Percentiles rank a stretch among this genome's conserved stretches.
phyloP scores from a whole-genome alignment of 192 early-diverging fungal genomes.

The Rhizoclosmatium globosum region DNA sequence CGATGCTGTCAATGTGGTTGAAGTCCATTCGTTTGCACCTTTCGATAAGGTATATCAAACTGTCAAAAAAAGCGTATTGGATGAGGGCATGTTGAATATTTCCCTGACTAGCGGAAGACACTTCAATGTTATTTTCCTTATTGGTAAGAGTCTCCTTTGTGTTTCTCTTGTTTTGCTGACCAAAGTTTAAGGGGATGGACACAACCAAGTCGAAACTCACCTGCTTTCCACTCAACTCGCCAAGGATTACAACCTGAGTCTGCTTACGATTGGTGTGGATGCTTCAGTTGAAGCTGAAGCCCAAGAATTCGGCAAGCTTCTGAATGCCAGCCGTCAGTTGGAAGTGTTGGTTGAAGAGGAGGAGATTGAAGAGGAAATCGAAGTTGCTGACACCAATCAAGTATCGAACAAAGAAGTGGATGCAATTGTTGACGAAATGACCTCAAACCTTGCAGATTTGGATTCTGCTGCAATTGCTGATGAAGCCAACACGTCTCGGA shows the following conservation, averaged over 20 bases:
- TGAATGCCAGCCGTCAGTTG: not conserved
- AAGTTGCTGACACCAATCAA: not conserved
- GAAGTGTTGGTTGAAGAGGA: not conserved
- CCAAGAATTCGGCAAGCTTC: not conserved
- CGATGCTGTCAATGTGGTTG: slow-evolving; percentile 4
- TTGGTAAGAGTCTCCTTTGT: slow-evolving; percentile 8
- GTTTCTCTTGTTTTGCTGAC: not conserved
- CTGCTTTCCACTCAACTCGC: slow-evolving; percentile 7
- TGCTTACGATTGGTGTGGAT: slow-evolving; percentile 9
- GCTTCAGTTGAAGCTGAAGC: not conserved
- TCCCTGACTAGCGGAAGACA: not conserved
- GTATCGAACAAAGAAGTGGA: not conserved
- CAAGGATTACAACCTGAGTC: not conserved
- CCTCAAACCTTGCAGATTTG: not conserved
- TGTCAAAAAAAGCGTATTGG: not conserved
- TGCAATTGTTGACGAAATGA: not conserved
- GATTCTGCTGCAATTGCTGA: not conserved
- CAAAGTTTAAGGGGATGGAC: slow-evolving; percentile 16
- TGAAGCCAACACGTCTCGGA: not conserved
- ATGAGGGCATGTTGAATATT: slow-evolving; percentile 14
- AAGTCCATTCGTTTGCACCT: not conserved
- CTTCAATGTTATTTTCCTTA: slow-evolving; percentile 18
- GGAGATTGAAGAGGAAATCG: no score
- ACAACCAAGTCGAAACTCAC: not conserved
- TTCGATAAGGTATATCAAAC: slow-evolving; percentile 10